Evolutionary conservation across 495 filamentous ascomycete species (phyloP).

Genomic region (Penicillium ucsense): DNA sequence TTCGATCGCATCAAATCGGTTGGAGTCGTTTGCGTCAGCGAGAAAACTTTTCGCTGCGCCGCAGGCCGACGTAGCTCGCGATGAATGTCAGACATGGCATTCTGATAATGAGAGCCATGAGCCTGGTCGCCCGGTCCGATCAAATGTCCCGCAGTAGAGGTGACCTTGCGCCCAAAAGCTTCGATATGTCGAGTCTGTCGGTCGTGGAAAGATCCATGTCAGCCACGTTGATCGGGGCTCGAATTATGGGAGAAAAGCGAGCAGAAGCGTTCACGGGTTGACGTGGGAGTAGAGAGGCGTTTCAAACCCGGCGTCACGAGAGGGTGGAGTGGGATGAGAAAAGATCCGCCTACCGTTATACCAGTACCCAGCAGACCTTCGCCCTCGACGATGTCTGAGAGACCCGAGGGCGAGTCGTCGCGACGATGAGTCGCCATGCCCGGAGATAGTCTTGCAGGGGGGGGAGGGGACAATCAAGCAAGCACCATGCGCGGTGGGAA

Average conservation of each 20-base stretch:
- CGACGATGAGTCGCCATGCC: conserved; percentile 39
- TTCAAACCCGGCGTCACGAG: background rate
- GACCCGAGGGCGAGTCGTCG: conserved; percentile 37
- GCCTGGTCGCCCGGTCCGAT: conserved; percentile 60
- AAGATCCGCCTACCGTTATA: conserved; percentile 34
- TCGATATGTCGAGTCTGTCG: conserved; percentile 76
- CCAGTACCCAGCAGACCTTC: conserved; percentile 44
- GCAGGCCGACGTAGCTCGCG: conserved; percentile 73
- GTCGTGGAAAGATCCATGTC: too few relatives aligned
- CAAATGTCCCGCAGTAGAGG: conserved; percentile 83
- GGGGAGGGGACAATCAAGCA: conserved; percentile 10
- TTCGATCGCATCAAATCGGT: conserved; percentile 88
- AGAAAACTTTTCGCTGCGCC: conserved; percentile 81
- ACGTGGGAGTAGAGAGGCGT: background rate
- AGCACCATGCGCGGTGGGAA: conserved; percentile 21
- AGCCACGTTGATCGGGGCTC: too few relatives aligned
- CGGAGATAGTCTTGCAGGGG: conserved; percentile 11
- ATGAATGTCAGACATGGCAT: conserved; percentile 81
- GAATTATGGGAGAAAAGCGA: too few relatives aligned
- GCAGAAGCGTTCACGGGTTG: too few relatives aligned
- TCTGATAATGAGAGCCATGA: conserved; percentile 53
- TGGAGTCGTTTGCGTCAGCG: conserved; percentile 76
- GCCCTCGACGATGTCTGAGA: conserved; percentile 38
- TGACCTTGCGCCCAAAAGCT: conserved; percentile 90
- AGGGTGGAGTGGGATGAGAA: background rate